Evolutionary conservation across 2,329 filamentous ascomycete genomes (phyloP), one percentile per base, ranked within the genome.

Genomic region (Beauveria brongniartii): DNA sequence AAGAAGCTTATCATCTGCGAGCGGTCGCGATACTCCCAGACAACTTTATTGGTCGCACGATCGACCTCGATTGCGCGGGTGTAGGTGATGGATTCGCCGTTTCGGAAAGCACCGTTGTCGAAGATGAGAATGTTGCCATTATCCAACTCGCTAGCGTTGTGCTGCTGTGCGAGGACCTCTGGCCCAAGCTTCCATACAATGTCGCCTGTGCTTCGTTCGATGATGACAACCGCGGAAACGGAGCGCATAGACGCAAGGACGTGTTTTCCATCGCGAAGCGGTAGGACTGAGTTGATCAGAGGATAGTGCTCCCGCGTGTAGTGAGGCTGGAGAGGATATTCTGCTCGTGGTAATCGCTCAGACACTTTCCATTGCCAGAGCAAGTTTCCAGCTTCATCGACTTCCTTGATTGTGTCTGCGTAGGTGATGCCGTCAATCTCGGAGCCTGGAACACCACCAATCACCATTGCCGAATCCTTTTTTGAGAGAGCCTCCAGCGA

Each of bases 71-170:
- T 68, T 0, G 64, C 66, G 0, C 69, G 68, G 2, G 68, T 65
- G 26, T 69, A 71, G 0, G 65, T 69, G 48, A 71, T 67, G 1
- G 69, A 71, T 61, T 71, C 68, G 14, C 68, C 68, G 8, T 63
- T 59, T 0, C 69, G 67, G 14, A 70, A 71, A 0, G 68, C 66
- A 12, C 69, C 69, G 12, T 71, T 68, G 55, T 71, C 69, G 20
- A 71, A 71, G 34, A 71, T 68, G 40, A 71, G 65, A 20, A 71
- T 71, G 46, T 70, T 71, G 9, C 69, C 69, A n/a, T 67, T 71
- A 0, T 67, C 65, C 0, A 71, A 64, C 46, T 71, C 68, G 0
- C 65, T 71, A 1, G 69, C 69, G 12, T 70, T 71, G 62, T 71
- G 69, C 40, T 71, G 69, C 58, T 71, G 69, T 0, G 69, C 69